Conservation (phyloP, 2,329 filamentous ascomycete species). For the Aspergillus floridensis region DNA sequence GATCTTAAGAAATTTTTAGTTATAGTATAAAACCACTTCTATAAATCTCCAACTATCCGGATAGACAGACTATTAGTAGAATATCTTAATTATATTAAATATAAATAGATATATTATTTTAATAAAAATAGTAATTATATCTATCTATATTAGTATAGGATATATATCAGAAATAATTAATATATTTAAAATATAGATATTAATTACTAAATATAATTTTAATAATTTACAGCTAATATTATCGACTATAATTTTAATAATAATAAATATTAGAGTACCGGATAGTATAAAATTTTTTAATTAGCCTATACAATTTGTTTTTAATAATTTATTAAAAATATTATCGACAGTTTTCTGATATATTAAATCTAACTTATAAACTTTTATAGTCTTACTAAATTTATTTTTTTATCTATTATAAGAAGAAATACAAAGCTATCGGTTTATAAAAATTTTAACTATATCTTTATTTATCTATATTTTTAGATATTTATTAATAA, state of each 20-base stretch:
- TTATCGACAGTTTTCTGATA: not conserved
- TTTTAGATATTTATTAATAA: not conserved
- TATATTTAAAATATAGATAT: not conserved
- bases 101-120: not conserved
- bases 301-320: not conserved
- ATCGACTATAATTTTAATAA: not conserved
- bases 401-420: not conserved
- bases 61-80: not conserved
- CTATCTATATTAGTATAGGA: not conserved
- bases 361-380: not conserved
- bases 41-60: not conserved
- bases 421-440: not conserved
- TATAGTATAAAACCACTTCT: not conserved
- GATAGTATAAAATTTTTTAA: not conserved
- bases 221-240: not conserved
- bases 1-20: not conserved
- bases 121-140: not conserved
- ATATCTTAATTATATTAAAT: not conserved
- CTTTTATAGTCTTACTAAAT: not conserved
- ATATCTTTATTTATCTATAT: not conserved
- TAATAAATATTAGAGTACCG: not conserved
- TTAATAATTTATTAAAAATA: not conserved
- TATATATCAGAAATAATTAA: not conserved
- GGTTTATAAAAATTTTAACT: not conserved
- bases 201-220: not conserved